These are phyloP conservation scores for Sporothrix variecibatus DNA, from an alignment of 2,329 filamentous ascomycete species.

Conservation along the genomic window DNA sequence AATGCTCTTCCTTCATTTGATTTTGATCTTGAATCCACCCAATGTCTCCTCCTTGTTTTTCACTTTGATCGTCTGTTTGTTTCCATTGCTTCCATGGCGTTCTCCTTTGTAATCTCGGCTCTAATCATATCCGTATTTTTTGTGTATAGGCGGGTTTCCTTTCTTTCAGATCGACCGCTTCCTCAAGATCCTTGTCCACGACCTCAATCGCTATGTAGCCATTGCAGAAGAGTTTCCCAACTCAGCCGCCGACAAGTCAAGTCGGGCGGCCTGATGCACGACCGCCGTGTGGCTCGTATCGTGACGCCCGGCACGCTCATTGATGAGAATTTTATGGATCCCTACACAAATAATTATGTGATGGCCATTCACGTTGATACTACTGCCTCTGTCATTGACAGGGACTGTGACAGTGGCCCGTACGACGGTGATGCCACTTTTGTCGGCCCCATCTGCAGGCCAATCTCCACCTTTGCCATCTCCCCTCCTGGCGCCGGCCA, in stretches of 20 bases:
- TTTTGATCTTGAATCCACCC: neutral
- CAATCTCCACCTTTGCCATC: neutral
- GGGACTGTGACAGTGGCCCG: constrained; percentile 19
- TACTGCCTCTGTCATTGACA: neutral
- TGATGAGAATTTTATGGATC: constrained; percentile 96
- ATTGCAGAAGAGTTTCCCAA: constrained; percentile 92
- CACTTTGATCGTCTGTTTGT: neutral
- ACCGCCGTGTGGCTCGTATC: constrained; percentile 80
- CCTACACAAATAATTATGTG: constrained; percentile 89
- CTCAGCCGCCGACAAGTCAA: constrained; percentile 68
- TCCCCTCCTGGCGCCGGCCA: neutral
- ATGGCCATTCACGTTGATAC: constrained; percentile 68
- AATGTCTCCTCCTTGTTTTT: neutral
- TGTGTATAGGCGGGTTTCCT: constrained; percentile 74
- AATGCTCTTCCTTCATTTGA: neutral
- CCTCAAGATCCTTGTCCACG: constrained; percentile 89
- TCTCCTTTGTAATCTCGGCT: neutral
- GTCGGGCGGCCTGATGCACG: constrained; percentile 77
- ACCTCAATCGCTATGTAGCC: constrained; percentile 86
- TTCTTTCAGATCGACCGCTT: constrained; percentile 91
- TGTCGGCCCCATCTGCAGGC: neutral
- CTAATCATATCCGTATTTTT: neutral
- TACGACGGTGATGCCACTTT: constrained; percentile 24
- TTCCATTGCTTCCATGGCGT: neutral
- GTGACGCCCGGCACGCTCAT: constrained; percentile 94